Percentiles rank a stretch among this genome's conserved stretches.
phyloP scores from a whole-genome alignment of 495 filamentous ascomycete species.

The Neurospora cerealis region DNA sequence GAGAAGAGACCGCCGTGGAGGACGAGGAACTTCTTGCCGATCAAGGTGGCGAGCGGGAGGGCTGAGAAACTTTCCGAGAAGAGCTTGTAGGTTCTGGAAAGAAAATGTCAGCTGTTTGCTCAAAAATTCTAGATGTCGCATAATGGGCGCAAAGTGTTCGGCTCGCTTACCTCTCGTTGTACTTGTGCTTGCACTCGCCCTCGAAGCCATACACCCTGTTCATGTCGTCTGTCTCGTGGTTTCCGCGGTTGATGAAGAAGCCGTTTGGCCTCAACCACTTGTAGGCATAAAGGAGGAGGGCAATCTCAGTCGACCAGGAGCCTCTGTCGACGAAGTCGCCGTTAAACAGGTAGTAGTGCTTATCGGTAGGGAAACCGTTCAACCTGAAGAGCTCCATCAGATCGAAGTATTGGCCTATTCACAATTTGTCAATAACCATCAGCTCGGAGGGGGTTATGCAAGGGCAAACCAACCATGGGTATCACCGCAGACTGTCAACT shows the following conservation, averaged over 20 bases:
- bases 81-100: conserved; percentile 67
- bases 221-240: conserved; percentile 99
- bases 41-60: conserved; percentile 81
- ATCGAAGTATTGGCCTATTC: conserved; percentile 89
- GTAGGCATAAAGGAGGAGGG: conserved; percentile 86
- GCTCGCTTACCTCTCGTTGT: conserved; percentile 62
- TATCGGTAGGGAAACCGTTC: conserved; percentile 73
- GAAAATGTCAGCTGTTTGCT: conserved; percentile 9
- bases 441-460: not conserved
- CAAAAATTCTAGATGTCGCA: not conserved
- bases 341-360: conserved; percentile 94
- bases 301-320: conserved; percentile 95
- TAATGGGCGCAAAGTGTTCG: not conserved
- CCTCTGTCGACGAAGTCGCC: conserved; percentile 98
- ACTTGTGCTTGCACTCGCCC: conserved; percentile 96
- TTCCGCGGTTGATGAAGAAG: conserved; percentile 96
- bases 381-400: conserved; percentile 91
- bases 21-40: conserved; percentile 85
- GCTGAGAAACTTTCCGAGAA: conserved; percentile 99
- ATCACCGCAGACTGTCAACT: conserved; percentile 92
- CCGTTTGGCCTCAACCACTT: conserved; percentile 84
- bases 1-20: conserved; percentile 96
- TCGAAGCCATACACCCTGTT: conserved; percentile 98
- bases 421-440: conserved; percentile 8
- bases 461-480: conserved; percentile 63